Evolutionary conservation across 108 stramenopile genomes (phyloP), one percentile per base, ranked within the genome.

Genomic region (Cylindrotheca fusiformis): DNA sequence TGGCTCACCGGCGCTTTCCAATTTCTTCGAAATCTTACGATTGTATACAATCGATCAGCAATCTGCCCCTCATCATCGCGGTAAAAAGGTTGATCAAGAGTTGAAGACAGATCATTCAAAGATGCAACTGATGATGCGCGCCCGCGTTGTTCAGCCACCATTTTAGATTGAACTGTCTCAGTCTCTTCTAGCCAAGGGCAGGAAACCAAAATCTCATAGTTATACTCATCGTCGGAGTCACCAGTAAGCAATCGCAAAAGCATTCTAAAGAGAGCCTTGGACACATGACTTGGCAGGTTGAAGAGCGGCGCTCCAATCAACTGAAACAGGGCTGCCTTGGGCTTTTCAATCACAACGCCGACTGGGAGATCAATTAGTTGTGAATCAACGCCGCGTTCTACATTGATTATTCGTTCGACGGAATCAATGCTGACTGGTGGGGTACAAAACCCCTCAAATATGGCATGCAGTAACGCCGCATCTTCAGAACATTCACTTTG

Each of bases 201-300:
- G 47, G 75, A 57, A 47, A 64, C 66, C 46, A 83, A 64, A 25
- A 78, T 69, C 30, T 68, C 77, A 2, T 56, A 51, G 68, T 86
- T 67, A 63, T 85, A 88, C 31, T 84, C 72, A 8, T 62, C 70
- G 63, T 88, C 82, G 1, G 64, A 59, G 36, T 83, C 79, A 32
- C 72, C 63, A 18, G 79, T 76, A 25, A 92, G 19, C 32, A 92
- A 57, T 63, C 90, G 62, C 8, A 80, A 47, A 20, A 92, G 60
- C 27, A 87, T 81, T 28, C 87, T 58, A n/a, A 83, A 67, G 41
- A 88, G 75, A 18, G 81, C 65, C 52, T 74, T n/a, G 22, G 68
- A 68, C 70, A 87, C 83, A 24, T 68, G 33, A 8, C 58, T n/a
- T 0, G 90, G 84, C 1, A 91, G 59, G 44, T 31, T 20, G 14